Evolutionary conservation across 352 stramenopile species (phyloP).

Genomic region (Pythium insidiosum): DNA sequence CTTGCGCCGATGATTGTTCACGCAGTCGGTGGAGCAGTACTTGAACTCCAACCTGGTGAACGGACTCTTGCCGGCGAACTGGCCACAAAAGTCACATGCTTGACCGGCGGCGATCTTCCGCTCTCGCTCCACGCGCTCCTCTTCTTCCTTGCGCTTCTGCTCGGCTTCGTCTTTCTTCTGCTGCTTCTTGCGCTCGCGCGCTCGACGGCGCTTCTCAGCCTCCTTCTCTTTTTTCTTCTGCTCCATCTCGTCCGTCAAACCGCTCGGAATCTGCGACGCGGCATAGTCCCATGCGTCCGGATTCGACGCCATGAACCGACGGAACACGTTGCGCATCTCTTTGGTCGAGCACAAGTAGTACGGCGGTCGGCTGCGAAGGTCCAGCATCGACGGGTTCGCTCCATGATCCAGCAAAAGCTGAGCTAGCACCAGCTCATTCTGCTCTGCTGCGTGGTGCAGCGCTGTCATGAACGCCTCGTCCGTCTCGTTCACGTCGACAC

Average conservation of each 20-base stretch:
- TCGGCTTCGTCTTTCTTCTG: constrained; percentile 70
- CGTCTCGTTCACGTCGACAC: constrained; percentile 39
- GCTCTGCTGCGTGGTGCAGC: constrained; percentile 58
- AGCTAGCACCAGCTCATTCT: constrained; percentile 33
- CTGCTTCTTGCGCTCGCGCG: constrained; percentile 89
- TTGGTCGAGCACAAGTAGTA: constrained; percentile 89
- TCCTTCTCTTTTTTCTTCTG: constrained; percentile 82
- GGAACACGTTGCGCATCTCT: constrained; percentile 88
- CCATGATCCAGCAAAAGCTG: constrained; percentile 72
- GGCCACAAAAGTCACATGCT: constrained; percentile 72
- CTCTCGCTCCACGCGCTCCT: constrained; percentile 45
- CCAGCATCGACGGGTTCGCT: constrained; percentile 80
- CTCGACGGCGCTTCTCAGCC: constrained; percentile 83
- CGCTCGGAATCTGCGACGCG: constrained; percentile 60
- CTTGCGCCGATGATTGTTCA: constrained; percentile 89
- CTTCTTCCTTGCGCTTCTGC: constrained; percentile 61
- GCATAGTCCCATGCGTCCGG: constrained; percentile 79
- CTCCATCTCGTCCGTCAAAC: constrained; percentile 73
- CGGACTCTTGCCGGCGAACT: constrained; percentile 79
- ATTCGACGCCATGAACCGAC: constrained; percentile 75
- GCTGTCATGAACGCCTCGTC: constrained; percentile 71
- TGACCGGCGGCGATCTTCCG: constrained; percentile 69
- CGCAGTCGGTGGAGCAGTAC: constrained; percentile 93
- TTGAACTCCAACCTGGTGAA: constrained; percentile 89
- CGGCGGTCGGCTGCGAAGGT: constrained; percentile 68